Base-by-base conservation (phyloP, 2,329 filamentous ascomycete genomes). In the Cordyceps pruinosa region DNA sequence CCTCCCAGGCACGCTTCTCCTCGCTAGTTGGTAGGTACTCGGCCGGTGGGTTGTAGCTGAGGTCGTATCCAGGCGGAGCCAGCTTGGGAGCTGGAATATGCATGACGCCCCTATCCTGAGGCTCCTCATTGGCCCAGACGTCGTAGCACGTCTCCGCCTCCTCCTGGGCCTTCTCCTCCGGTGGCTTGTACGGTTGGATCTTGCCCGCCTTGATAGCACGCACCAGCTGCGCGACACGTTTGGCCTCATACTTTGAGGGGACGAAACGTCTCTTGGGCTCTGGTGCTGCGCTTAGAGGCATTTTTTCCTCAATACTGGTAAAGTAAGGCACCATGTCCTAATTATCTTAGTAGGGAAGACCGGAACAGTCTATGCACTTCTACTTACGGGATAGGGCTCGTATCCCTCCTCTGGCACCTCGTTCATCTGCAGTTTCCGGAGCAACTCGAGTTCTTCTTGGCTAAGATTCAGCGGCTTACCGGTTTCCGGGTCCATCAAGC, bases 251-350 rank as follows among this genome's bases (percentile, higher is more conserved):
- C 73, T 97, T 97, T 47, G 93, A 97, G 7, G 95, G 94, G 10
- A 99, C 77, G 70, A 97, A 99, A 65, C 94, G 86, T 62, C 94
- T 83, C 76, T 99, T 99, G 1, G 94, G 94, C 70, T 99, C 94
- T 7, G 94, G 94, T 1, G 94, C 94, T 46, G 92, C 87, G 69
- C 90, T 97, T 58, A 99, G 73, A 15, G 94, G 94, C 92, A 99
- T 97, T 61, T 88, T 86, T 74, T 99, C 94, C 68, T 88, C 82
- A 65, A 91, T 87, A 62, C 89, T 87, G 12, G 90, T 94, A 71
- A 97, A 99, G 77, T 91, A 99, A 66, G 96, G 91, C 7, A 99
- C 84, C 69, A 89, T 91, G 62, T 95, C 88, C 79, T 86, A 58
- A 25, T 58, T 65, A 64, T 57, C 64, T 61, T 32, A 42, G 37